phyloP scores from a whole-genome alignment of 371 early-diverging fungal genomes.

The Antonospora locustae region DNA sequence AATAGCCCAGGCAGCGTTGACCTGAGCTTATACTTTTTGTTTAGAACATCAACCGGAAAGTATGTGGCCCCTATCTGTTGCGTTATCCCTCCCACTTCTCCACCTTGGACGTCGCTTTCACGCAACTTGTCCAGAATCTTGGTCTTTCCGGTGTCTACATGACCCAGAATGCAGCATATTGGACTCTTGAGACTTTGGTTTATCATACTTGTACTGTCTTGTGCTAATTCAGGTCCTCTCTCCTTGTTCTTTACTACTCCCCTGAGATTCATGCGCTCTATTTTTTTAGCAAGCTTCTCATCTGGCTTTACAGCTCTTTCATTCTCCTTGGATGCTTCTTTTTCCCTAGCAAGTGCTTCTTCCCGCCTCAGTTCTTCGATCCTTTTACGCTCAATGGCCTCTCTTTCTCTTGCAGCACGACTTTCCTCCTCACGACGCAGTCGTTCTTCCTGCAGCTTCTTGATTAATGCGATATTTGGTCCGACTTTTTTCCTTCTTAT shows the following conservation, averaged over 20 bases:
- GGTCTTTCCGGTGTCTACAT: constrained; percentile 98
- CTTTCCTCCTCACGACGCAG: constrained; percentile 19
- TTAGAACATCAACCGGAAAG: constrained; percentile 85
- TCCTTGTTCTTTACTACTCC: background rate
- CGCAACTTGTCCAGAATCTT: constrained; percentile 96
- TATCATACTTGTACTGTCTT: background rate
- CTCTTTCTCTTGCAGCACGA: constrained; percentile 33
- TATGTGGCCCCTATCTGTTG: constrained; percentile 99
- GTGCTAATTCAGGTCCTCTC: background rate
- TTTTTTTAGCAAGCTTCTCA: constrained; percentile 19
- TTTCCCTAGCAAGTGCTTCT: constrained; percentile 26
- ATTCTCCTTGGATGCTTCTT: constrained; percentile 29
- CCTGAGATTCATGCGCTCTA: background rate
- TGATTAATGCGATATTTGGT: constrained; percentile 55
- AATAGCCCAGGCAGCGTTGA: constrained; percentile 86
- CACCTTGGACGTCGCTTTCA: constrained; percentile 96
- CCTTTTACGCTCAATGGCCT: constrained; percentile 52
- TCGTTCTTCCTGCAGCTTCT: constrained; percentile 59
- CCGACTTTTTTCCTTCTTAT: constrained; percentile 53
- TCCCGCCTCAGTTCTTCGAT: constrained; percentile 40
- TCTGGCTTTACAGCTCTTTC: constrained; percentile 24
- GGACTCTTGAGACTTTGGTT: constrained; percentile 67
- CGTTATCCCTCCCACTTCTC: constrained; percentile 99
- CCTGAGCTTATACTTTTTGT: constrained; percentile 55
- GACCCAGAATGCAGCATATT: constrained; percentile 96